Evolutionary conservation across 2,329 filamentous ascomycete species (phyloP), one percentile per base, ranked within the genome.

Genomic region (Pseudogymnoascus sp.): DNA sequence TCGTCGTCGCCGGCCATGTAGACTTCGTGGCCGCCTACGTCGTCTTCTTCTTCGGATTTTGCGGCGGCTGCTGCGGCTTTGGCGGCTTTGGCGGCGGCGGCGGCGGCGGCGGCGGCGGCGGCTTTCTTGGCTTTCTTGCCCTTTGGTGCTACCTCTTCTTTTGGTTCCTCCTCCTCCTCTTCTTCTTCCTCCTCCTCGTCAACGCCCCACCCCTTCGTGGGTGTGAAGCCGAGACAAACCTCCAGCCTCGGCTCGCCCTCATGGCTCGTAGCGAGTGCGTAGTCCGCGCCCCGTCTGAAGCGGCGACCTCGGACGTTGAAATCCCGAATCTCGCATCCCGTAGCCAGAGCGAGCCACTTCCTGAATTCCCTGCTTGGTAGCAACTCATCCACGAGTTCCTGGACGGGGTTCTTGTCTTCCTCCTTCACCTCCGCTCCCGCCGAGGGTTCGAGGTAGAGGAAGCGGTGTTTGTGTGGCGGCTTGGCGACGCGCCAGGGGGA

Each of bases 401-500:
- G 85, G 65, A 96, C 82, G 0, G 90, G 83, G 13, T 83, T 83
- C 50, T 80, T 76, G n/a, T 64, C 26, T 2, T 21, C 11, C 0
- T 71, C 68, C 9, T 57, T 33, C 35, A 2, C 35, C 2, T 33
- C 38, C 15, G 11, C 75, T 66, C 59, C 75, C 67, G 62, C 76
- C 10, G 26, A 76, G 60, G 77, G 78, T 69, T 91, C 86, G 65
- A 90, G 83, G 76, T 95, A 99, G 1, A 96, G 80, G 74, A 89
- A 99, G 13, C 93, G 90, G 73, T 97, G 92, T 78, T 99, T 99
- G 78, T 99, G 93, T 0, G 95, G 95, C 40, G 95, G 95, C 33
- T 85, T 83, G 6, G 95, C 90, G 8, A 96, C 88, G 65, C 82
- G 84, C 90, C 90, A 95, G 0, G 78, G 76, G 44, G 79, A 77